phyloP scores from a whole-genome alignment of 345 rosid genomes.

The Arabidopsis thaliana region TAIR10.1 NC_003070.9:4763501-4764000 shows the following conservation, averaged over 20 bases:
- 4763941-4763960: constrained; percentile 41
- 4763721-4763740: constrained; percentile 31
- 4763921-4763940: constrained; percentile 47
- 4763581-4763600: constrained; percentile 65
- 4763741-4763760: constrained; percentile 51
- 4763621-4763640: constrained; percentile 43
- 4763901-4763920: constrained; percentile 42
- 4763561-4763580: constrained; percentile 46
- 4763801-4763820: constrained; percentile 51
- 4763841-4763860: constrained; percentile 47
- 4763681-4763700: constrained; percentile 55
- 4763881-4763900: constrained; percentile 43
- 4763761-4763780: constrained; percentile 93
- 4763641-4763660: constrained; percentile 53
- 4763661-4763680: constrained; percentile 62
- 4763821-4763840: constrained; percentile 49
- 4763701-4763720: constrained; percentile 25
- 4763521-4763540: constrained; percentile 25
- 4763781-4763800: constrained; percentile 53
- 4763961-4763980: constrained; percentile 42
- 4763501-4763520: constrained; percentile 35
- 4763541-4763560: background rate
- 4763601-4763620: constrained; percentile 45
- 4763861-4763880: constrained; percentile 46
- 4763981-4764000: constrained; percentile 45